Evolutionary conservation across 179 eudicot species (phyloP), one percentile per base, ranked within the genome.

Genomic region (Silene noctiflora): DNA sequence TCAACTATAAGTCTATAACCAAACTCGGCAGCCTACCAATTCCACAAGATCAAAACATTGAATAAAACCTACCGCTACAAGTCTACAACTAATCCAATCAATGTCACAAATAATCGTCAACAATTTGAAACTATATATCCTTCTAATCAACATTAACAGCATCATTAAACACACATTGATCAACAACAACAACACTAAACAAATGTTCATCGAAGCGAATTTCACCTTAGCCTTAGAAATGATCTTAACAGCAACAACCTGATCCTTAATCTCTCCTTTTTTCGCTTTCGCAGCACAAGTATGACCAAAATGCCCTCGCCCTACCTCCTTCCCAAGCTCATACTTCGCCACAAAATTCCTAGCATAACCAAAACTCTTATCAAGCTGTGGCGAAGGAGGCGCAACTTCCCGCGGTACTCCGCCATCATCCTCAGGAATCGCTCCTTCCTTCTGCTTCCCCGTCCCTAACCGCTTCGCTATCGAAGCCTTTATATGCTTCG

Each of bases 271-370:
- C 21, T 85, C 86, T 22, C 88, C 85, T 39, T 77, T 83, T 74
- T 79, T 81, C 0, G 72, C 88, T 59, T 72, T 85, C 4, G 86
- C 88, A 6, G 74, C 81, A 48, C 88, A 83, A 22, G 88, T 85
- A 83, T 85, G 88, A 19, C 88, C 88, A 42, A 85, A 85, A 83
- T 85, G 88, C 48, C 88, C 88, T 69, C 84, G 77, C 65, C 88
- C 88, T 19, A 83, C 75, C 75, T 85, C 88, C 80, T 83, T 85
- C 75, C 82, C 88, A 1, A 85, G 29, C 65, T 85, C 88, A 72
- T 83, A 85, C 81, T 81, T 85, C 0, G 81, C 86, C 39, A 81
- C 86, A 20, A 85, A 85, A 75, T 83, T 85, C 85, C 76, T 83
- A 21, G 76, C 77, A 58, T 83, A 85, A 46, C 88, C 88, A 31